Percentiles rank a stretch among this genome's conserved stretches.
Evolutionary conservation across 352 stramenopile species (phyloP).

Genomic region (Phytophthora nicotianae): DNA sequence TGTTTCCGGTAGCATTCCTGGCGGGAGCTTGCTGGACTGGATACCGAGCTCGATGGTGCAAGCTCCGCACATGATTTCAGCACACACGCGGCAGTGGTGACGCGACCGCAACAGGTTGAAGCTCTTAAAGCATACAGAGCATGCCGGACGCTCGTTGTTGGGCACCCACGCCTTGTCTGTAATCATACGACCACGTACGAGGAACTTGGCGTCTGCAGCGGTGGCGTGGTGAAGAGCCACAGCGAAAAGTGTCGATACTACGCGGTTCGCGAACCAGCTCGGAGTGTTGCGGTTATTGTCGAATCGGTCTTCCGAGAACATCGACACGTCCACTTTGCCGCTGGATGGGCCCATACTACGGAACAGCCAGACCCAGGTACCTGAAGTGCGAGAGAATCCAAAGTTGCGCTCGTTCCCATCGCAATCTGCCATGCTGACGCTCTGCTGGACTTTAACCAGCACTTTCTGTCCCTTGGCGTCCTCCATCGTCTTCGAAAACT

Average conservation of each 20-base stretch:
- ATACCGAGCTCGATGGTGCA: conserved; percentile 75
- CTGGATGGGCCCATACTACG: conserved; percentile 55
- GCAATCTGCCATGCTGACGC: conserved; percentile 55
- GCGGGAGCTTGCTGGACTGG: conserved; percentile 58
- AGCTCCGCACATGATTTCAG: conserved; percentile 79
- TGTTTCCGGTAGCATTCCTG: conserved; percentile 57
- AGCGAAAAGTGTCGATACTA: conserved; percentile 48
- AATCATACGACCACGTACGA: conserved; percentile 58
- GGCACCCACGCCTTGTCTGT: conserved; percentile 74
- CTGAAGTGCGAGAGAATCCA: conserved; percentile 61
- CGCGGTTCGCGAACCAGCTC: conserved; percentile 71
- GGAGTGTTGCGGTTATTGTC: conserved; percentile 62
- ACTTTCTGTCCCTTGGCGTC: conserved; percentile 65
- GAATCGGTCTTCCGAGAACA: conserved; percentile 44
- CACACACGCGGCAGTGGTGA: conserved; percentile 83
- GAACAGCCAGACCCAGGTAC: conserved; percentile 64
- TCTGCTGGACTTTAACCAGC: conserved; percentile 65
- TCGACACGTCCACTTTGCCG: conserved; percentile 60
- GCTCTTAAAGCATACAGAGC: conserved; percentile 78
- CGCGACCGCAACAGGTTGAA: conserved; percentile 76
- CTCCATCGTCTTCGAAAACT: conserved; percentile 64
- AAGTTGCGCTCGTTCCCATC: conserved; percentile 59
- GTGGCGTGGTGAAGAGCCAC: conserved; percentile 50
- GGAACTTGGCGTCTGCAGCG: conserved; percentile 66
- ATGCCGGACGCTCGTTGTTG: conserved; percentile 69